Conservation (phyloP, 305 asterid species). For the Fraxinus ornus region DNA sequence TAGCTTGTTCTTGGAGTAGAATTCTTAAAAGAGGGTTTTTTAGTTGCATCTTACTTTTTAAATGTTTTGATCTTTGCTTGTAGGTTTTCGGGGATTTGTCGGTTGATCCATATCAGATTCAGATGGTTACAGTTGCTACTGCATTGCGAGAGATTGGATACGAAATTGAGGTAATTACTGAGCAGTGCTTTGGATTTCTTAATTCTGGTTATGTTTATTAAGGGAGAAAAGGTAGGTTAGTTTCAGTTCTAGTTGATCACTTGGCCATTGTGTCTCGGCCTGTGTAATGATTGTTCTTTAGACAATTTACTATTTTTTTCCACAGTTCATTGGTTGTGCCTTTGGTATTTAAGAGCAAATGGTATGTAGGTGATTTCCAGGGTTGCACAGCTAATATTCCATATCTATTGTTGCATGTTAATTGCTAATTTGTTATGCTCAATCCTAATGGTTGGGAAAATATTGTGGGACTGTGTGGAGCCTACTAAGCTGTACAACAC, state of each 20-base stretch:
- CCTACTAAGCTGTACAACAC: not conserved
- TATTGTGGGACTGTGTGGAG: not conserved
- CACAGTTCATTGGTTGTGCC: not conserved
- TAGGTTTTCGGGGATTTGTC: conserved; percentile 74
- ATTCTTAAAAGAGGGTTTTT: not conserved
- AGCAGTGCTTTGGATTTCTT: not conserved
- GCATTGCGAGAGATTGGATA: conserved; percentile 70
- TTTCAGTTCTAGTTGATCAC: not conserved
- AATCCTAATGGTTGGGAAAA: not conserved
- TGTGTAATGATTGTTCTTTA: not conserved
- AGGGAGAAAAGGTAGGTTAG: not conserved
- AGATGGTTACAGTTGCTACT: conserved; percentile 65
- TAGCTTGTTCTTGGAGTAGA: conserved; percentile 14
- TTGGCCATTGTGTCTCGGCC: not conserved
- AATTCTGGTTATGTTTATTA: not conserved
- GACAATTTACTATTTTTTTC: not conserved
- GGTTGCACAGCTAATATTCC: not conserved
- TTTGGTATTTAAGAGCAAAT: not conserved
- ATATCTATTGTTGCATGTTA: not conserved
- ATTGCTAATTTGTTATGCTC: not conserved
- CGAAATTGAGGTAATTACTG: conserved; percentile 65
- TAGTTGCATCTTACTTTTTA: not conserved
- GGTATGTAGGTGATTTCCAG: not conserved
- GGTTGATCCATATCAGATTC: conserved; percentile 76
- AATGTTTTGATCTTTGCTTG: conserved; percentile 27